phyloP scores from a whole-genome alignment of 805 yeast genomes.

The Yamadazyma tumulicola region DNA sequence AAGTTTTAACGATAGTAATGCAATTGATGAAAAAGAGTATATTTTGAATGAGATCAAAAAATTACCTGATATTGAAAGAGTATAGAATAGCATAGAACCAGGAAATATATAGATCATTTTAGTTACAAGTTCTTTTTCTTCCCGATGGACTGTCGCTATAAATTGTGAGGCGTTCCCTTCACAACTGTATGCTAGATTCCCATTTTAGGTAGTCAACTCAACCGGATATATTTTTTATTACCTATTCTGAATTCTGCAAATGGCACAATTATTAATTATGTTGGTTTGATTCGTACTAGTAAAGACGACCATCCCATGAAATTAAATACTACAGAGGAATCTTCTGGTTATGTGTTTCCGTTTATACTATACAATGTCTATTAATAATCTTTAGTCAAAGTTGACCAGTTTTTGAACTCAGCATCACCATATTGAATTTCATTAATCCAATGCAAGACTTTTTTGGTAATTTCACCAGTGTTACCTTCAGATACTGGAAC shows the following conservation, averaged over 20 bases:
- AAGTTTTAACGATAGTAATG: constrained; percentile 60
- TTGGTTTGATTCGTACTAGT: too few species aligned
- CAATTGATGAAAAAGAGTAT: constrained; percentile 77
- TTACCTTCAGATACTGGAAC: constrained; percentile 80
- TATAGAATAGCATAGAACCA: constrained; percentile 4
- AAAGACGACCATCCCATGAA: too few species aligned
- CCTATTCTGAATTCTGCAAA: too few species aligned
- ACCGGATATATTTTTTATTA: too few species aligned
- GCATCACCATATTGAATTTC: constrained; percentile 87
- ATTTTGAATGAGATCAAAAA: constrained; percentile 70
- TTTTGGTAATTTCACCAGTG: constrained; percentile 77
- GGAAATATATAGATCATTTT: too few species aligned
- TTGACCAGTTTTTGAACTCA: constrained; percentile 56
- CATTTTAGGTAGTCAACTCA: too few species aligned
- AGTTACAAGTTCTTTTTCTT: too few species aligned
- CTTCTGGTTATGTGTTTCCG: neutral
- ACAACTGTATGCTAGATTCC: too few species aligned
- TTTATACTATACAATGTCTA: neutral
- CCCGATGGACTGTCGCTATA: too few species aligned
- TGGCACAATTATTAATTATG: too few species aligned
- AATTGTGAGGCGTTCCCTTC: too few species aligned
- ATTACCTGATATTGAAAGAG: constrained; percentile 56
- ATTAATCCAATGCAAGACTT: constrained; percentile 80
- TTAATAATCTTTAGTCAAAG: constrained; percentile 24
- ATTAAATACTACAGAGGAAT: too few species aligned